Evolutionary conservation across 129 eudicot species (phyloP), one percentile per base, ranked within the genome.

Genomic region (Escallonia herrerae): DNA sequence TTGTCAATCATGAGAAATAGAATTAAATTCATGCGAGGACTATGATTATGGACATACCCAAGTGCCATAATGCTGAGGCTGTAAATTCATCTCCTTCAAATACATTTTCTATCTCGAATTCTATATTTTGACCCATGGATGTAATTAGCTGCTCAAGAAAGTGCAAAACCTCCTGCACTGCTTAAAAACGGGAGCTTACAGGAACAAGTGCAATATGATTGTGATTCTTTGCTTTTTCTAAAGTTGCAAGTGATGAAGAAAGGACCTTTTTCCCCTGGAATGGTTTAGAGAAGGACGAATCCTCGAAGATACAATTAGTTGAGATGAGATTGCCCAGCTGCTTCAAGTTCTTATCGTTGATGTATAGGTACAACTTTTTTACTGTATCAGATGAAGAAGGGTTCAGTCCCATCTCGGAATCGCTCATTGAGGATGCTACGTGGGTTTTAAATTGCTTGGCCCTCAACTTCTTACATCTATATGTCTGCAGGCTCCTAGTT

Each of bases 181-280:
- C 15, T 75, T 63, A 40, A 45, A 15, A 50, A 62, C 15, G 61
- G 11, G 10, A 11, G 11, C 56, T 62, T 15, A 54, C 12, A 54
- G 3, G 6, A 6, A 54, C 37, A 15, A 3, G 9, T 45, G 49
- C 7, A 45, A 45, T 8, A 45, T 45, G 49, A 45, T 45, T 5
- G 49, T 45, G 49, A 8, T 45, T 8, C 6, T 65, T 43, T 12
- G 5, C 10, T 3, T 54, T 55, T 41, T 10, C 46, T 6, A 52
- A 40, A 40, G n/a, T 13, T 37, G 45, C 8, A 5, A 3, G 11
- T 4, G 7, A 45, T 22, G 12, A 15, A 59, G 60, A 64, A 33
- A 15, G 49, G 13, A 84, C 98, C 95, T 91, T 81, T 84, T 72
- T 83, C 55, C 98, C 98, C 11, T 72, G 78, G 69, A 91, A 87